Base-by-base conservation (phyloP, 1,284 basidiomycete genomes). In the Chalciporus sp. region DNA sequence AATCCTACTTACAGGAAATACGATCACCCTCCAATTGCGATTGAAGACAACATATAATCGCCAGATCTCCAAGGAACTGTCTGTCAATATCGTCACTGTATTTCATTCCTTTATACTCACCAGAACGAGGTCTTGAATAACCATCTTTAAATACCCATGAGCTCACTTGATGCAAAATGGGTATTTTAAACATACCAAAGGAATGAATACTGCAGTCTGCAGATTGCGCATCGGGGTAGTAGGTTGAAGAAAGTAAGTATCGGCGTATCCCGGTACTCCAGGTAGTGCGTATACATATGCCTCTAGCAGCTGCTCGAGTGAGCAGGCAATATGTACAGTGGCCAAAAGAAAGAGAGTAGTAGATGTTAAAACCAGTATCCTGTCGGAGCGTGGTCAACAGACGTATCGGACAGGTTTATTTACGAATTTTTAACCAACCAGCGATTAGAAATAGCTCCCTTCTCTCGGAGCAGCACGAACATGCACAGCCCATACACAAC, bases 241-340 rank as follows among this genome's bases (percentile, higher is more conserved):
- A 2, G 3, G 2, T 8, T n/a, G 47, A 10, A 54, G 23, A 43
- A 51, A 49, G 31, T 51, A 54, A 31, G 2, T 9, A 12, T 48
- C 42, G 26, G 47, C 52, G 27, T 53, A 53, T 31, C 42, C 8
- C 0, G 43, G 43, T 4, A 39, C 35, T 7, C 42, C 20, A 7
- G 17, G 5, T 9, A 48, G 37, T 1, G 8, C 49, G 20, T 51
- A 51, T 12, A 47, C n/a, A 23, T 51, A 55, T 1, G 47, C 44
- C 3, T 58, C 48, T 1, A 58, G 49, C 7, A 53, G 10, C 48
- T 49, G 44, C 20, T 19, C 47, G 3, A 50, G 33, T 16, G 57
- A 51, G 2, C n/a, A 19, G 19, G 20, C 41, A 2, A 47, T 40
- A 7, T 47, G 26, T 2, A 33, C 23, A 3, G 57, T 45, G n/a